Base-by-base conservation (phyloP, 257 asterid genomes). In the Solanum tacnaense region DNA sequence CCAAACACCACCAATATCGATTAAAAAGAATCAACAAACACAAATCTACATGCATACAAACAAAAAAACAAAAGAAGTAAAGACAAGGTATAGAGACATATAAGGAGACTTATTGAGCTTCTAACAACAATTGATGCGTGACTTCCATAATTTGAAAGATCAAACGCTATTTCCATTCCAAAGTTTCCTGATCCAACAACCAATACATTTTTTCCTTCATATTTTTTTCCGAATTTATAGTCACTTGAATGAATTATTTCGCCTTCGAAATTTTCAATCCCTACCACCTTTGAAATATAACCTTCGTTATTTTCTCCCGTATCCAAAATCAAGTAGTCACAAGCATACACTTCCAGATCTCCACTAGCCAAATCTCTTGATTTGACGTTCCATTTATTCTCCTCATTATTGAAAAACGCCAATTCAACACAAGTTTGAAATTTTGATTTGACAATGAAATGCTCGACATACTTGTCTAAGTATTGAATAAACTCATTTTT, bases 101-200 rank as follows among this genome's bases (percentile, higher is more conserved):
- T 56, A 20, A 5, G 7, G 25, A 60, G 29, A 31, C 27, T 39
- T 85, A 85, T 31, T 7, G 96, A 95, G 58, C 87, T 92, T 9
- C 94, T 93, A 52, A 92, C 83, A 7, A 92, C 94, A 7, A 95
- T 62, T 23, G 94, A 90, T n/a, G 95, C 20, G 11, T 76, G 74
- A 20, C 94, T 93, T 6, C 90, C 93, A 86, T 88, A 90, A n/a
- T 90, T 89, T 10, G 91, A 87, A 62, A 95, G 32, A 91, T 93
- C 98, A 52, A 41, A 85, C 0, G 96, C 94, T 16, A 93, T 92
- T 79, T 95, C 96, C 97, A 93, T 93, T 0, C 96, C 97, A 3
- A 95, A 95, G 52, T 95, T 95, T 6, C 97, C 96, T 23, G 92
- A 88, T 8, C 96, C 97, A 25, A 95, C 93, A 4, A 94, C 97